Evolutionary conservation across 768 basidiomycete species (phyloP), one percentile per base, ranked within the genome.

Genomic region (Lyophyllum decastes): DNA sequence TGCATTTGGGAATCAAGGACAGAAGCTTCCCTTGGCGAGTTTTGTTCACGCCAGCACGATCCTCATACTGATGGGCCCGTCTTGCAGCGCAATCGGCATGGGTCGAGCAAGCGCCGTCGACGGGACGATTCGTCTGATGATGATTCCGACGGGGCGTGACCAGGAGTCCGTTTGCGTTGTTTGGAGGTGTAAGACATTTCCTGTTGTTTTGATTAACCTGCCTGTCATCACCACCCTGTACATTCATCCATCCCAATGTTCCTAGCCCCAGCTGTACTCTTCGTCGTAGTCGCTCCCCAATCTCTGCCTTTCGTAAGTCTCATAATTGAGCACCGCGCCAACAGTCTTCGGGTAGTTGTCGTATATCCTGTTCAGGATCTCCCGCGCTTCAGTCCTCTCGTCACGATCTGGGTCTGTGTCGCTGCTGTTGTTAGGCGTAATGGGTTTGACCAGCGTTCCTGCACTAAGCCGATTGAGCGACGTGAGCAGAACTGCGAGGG

Each of bases 1-100:
- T 58, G 90, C 92, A 22, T 87, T 94, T 66, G 91, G 90, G 44
- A 93, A 90, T 69, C 92, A 94, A 80, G 92, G 92, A 27, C 90
- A 94, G 76, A 93, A 94, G 72, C 78, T 94, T 57, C 92, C 92
- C 49, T 71, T 93, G 81, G 92, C 93, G 71, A 70, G 86, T 44
- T 62, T 44, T 52, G 53, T 35, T 38, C 68, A 62, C 64, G 63
- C 52, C 54, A 53, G 43, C 34, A 47, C 55, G 57, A 54, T 67
- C 64, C 57, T 45, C 66, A 52, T 57, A 52, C 55, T 54, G 41
- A 63, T 69, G 54, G 62, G 56, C 40, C 55, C 52, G 40, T 38
- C 60, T 55, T 51, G 41, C 60, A 92, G 92, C 89, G 91, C 61
- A 92, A 92, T 72, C 87, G 92, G 57, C 87, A 93, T 69, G 88